Evolutionary conservation across 2,329 filamentous ascomycete genomes (phyloP), one percentile per base, ranked within the genome.

Genomic region (Fusarium torreyae): DNA sequence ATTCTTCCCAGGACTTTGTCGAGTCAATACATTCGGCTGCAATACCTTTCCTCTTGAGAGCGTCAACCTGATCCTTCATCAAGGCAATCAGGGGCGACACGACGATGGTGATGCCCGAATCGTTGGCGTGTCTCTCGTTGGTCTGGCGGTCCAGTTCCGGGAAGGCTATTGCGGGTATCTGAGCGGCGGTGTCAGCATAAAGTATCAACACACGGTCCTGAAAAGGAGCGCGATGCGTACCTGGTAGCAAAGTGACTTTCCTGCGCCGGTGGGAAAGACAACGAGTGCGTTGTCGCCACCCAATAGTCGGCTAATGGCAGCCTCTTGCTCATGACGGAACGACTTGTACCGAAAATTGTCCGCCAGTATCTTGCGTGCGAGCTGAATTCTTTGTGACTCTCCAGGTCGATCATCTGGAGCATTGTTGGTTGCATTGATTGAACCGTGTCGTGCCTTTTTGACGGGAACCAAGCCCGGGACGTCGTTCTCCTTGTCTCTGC

Each of bases 31-130:
- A 84, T 4, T 86, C 87, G 10, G 87, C 88, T 11, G 81, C 71
- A 11, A 89, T 82, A 1, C 83, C 83, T 28, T 82, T 81, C 11
- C 79, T 79, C 46, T 81, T 78, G 20, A 89, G 78, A 2, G 84
- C 83, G 66, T 89, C 87, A 1, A 88, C 86, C 67, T 89, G 87
- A 63, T 89, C 87, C 70, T 89, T 89, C 86, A 88, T 88, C 54
- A 89, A 71, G 3, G 86, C 86, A 52, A 88, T 86, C 5, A 88
- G 75, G 0, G 86, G 86, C 0, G 85, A 88, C 3, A 88, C 84
- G 4, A 88, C 84, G 7, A 89, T 80, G 2, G 85, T 88, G 64
- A 88, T 82, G 7, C 86, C 88, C 13, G 79, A 75, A 18, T 81
- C 79, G 4, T 74, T 75, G 1, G 73, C 52, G 0, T 69, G 70